Percentiles rank a stretch among this genome's conserved stretches.
Conservation (phyloP, 352 stramenopile genomes). For the Globisporangium parvum region DNA sequence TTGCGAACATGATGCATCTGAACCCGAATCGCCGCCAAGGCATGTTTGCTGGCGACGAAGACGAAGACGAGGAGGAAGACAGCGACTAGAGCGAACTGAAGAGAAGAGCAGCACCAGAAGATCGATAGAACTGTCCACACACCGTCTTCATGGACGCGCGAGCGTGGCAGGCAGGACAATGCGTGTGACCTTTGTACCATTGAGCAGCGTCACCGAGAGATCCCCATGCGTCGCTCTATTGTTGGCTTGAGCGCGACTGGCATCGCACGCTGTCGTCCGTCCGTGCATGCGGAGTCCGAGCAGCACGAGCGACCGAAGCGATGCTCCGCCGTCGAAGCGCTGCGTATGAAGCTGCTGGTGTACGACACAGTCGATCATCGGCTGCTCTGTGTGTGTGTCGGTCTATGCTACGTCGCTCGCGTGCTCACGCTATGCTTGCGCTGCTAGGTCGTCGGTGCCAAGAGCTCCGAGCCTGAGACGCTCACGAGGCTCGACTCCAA, state of each 20-base stretch:
- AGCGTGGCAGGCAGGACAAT: background rate
- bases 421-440: background rate
- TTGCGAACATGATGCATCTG: constrained; percentile 46
- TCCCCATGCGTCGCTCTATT: background rate
- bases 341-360: too few species aligned
- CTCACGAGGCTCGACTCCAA: constrained; percentile 7
- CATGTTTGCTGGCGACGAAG: constrained; percentile 51
- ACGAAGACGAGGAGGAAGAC: constrained; percentile 55
- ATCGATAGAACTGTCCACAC: background rate
- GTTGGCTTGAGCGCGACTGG: background rate
- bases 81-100: constrained; percentile 31
- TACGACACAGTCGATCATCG: background rate
- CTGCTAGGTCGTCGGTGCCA: background rate
- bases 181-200: background rate
- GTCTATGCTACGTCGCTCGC: background rate
- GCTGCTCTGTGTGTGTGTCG: background rate
- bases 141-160: background rate
- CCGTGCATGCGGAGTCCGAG: too few species aligned
- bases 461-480: constrained; percentile 5
- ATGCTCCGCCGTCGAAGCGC: background rate
- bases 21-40: constrained; percentile 76
- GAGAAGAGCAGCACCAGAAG: constrained; percentile 6
- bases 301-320: background rate
- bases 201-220: too few species aligned
- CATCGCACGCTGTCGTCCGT: too few species aligned